Percentiles rank a stretch among this genome's conserved stretches.
These are phyloP conservation scores for Diplodia scrobiculata DNA, from an alignment of 2,329 filamentous ascomycete species.

Conservation along the genomic window DNA sequence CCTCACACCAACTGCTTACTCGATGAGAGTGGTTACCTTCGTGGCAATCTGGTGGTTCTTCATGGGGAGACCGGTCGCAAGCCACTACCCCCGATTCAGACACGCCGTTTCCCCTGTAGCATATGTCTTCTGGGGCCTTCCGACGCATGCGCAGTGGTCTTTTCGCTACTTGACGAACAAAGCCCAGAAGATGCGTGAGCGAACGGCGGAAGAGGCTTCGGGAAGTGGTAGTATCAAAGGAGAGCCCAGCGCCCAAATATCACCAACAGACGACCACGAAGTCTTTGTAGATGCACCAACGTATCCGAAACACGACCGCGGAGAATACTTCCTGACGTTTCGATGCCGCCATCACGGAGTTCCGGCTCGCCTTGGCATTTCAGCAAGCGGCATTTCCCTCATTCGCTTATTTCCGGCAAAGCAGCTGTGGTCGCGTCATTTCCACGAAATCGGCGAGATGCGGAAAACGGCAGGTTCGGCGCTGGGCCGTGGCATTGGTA, in stretches of 20 bases:
- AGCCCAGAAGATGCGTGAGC: constrained; percentile 36
- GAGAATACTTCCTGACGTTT: constrained; percentile 35
- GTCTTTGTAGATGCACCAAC: constrained; percentile 4
- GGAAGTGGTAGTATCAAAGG: background rate
- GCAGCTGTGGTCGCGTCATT: constrained; percentile 35
- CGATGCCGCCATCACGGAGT: constrained; percentile 33
- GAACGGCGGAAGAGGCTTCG: constrained; percentile 30
- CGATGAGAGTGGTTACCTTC: constrained; percentile 43
- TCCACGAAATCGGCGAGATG: constrained; percentile 37
- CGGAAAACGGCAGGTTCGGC: constrained; percentile 33
- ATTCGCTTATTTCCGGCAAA: constrained; percentile 18
- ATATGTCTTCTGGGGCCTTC: constrained; percentile 47
- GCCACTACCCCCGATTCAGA: constrained; percentile 43
- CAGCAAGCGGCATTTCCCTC: constrained; percentile 36
- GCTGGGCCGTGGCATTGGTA: constrained; percentile 5
- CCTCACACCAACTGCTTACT: constrained; percentile 41
- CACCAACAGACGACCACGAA: constrained; percentile 8
- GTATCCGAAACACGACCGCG: constrained; percentile 14
- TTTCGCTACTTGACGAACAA: constrained; percentile 38
- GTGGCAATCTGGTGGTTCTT: constrained; percentile 44
- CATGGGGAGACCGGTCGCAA: constrained; percentile 42
- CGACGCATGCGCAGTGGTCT: constrained; percentile 43
- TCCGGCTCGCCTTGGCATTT: constrained; percentile 35
- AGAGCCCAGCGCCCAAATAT: background rate
- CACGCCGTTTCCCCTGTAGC: constrained; percentile 42